phyloP scores from a whole-genome alignment of 257 asterid genomes.

The Datura wrightii region DNA sequence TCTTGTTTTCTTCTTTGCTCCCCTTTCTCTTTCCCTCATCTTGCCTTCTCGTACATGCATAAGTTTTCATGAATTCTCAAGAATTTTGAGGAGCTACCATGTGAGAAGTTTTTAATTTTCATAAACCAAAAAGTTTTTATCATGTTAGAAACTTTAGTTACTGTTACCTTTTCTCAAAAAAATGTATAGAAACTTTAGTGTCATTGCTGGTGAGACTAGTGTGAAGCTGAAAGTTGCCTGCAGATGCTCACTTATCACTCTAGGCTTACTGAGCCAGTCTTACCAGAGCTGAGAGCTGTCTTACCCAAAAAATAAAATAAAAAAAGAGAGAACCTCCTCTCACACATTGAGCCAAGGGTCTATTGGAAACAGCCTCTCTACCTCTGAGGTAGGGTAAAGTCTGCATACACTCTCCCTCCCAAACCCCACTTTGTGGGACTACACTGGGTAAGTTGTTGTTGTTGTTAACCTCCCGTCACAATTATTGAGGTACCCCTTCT shows the following conservation, averaged over 20 bases:
- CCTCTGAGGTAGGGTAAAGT: too few relatives aligned
- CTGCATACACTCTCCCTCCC: too few relatives aligned
- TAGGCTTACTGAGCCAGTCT: background rate
- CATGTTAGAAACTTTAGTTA: background rate
- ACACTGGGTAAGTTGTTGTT: too few relatives aligned
- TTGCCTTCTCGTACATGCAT: conserved; percentile 7
- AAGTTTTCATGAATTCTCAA: background rate
- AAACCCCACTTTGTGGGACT: too few relatives aligned
- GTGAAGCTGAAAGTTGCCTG: conserved; percentile 26
- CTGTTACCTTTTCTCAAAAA: background rate
- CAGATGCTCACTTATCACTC: background rate
- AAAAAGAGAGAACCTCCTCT: background rate
- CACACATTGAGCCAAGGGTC: too few relatives aligned
- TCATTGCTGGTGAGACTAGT: conserved; percentile 5
- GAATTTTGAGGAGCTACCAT: background rate
- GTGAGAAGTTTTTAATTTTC: background rate
- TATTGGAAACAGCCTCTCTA: too few relatives aligned
- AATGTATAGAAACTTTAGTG: background rate
- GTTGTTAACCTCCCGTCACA: background rate
- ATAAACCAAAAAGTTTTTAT: background rate
- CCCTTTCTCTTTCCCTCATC: conserved; percentile 24
- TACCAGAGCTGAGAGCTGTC: background rate
- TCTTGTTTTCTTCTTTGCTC: background rate
- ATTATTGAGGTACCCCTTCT: background rate
- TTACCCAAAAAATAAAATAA: background rate